A percentile compares a stretch with the other conserved stretches of the same genome.
These are phyloP conservation scores for Diaporthe batatas DNA, from an alignment of 2,329 filamentous ascomycete genomes.

Conservation along the genomic window DNA sequence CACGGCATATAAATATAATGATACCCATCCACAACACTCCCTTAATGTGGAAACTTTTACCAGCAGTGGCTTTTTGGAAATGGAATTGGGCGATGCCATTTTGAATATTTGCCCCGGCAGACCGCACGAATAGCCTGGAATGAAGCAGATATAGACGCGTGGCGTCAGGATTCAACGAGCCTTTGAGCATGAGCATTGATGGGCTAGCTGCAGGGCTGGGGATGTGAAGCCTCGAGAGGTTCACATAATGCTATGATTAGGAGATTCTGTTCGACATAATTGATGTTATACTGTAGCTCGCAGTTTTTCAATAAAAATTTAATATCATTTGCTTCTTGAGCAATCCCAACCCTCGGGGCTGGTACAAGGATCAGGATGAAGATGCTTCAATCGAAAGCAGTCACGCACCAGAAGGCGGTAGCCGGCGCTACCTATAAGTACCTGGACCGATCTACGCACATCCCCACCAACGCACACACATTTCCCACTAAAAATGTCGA, in stretches of 20 bases:
- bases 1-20: slow-evolving; percentile 28
- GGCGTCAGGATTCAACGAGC: neutral
- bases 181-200: slow-evolving; percentile 12
- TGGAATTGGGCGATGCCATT: neutral
- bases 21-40: slow-evolving; percentile 40
- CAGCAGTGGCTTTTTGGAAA: neutral
- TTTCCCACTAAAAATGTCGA: no score
- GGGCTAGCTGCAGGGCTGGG: neutral
- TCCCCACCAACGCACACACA: no score
- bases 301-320: slow-evolving; percentile 26
- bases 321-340: neutral
- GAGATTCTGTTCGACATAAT: slow-evolving; percentile 1
- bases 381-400: no score
- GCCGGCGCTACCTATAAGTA: no score
- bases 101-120: neutral
- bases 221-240: neutral
- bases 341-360: neutral
- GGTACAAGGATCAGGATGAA: no score
- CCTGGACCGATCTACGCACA: no score
- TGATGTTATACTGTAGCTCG: slow-evolving; percentile 32
- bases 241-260: slow-evolving; percentile 21
- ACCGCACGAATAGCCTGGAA: neutral
- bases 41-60: slow-evolving; percentile 19
- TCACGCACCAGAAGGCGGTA: neutral
- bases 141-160: slow-evolving; percentile 1